These are phyloP conservation scores for Lasiodiplodia theobromae DNA, from an alignment of 2,329 filamentous ascomycete genomes.

Conservation along the genomic window DNA sequence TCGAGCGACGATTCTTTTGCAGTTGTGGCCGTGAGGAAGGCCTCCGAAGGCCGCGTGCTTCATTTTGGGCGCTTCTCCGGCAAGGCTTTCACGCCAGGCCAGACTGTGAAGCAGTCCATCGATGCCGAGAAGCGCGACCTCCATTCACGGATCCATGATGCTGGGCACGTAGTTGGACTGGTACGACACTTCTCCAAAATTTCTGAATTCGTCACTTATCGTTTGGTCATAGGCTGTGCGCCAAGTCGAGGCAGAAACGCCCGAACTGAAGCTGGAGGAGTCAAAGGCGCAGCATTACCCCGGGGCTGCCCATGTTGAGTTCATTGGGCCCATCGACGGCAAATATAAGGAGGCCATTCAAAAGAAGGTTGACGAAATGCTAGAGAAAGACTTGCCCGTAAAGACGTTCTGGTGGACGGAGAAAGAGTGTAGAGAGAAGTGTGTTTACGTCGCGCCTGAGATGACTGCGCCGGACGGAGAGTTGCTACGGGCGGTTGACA, in stretches of 20 bases:
- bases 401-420: conserved; percentile 73
- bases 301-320: conserved; percentile 71
- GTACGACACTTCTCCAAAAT: conserved; percentile 62
- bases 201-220: neutral
- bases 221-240: conserved; percentile 3
- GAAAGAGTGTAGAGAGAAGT: conserved; percentile 60
- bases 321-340: conserved; percentile 70
- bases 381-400: conserved; percentile 50
- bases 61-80: conserved; percentile 67
- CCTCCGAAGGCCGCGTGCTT: conserved; percentile 63
- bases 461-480: conserved; percentile 31
- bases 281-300: conserved; percentile 77
- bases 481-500: conserved; percentile 68
- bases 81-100: conserved; percentile 50
- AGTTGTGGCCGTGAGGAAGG: conserved; percentile 65
- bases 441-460: conserved; percentile 61
- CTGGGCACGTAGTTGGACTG: conserved; percentile 73
- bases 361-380: conserved; percentile 63
- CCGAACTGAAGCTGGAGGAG: conserved; percentile 61
- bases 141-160: conserved; percentile 75
- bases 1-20: conserved; percentile 51
- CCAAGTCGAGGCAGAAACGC: conserved; percentile 17
- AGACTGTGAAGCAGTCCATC: conserved; percentile 63
- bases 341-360: conserved; percentile 62
- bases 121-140: conserved; percentile 66